Evolutionary conservation across 345 rosid genomes (phyloP).

Genomic region (Eucalyptus regnans): DNA sequence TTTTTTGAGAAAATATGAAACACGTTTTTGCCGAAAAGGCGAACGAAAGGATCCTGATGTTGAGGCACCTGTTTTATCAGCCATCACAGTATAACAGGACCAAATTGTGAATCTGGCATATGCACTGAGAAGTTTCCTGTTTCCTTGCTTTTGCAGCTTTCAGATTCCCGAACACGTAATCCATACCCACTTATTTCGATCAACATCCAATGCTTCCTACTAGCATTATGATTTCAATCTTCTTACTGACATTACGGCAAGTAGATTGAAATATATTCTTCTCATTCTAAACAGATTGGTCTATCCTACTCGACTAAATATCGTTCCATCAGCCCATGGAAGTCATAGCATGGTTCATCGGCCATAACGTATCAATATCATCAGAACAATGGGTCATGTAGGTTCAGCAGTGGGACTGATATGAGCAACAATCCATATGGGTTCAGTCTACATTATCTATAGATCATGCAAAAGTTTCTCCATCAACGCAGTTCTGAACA

Average conservation of each 20-base stretch:
- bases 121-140: not conserved
- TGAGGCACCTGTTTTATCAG: not conserved
- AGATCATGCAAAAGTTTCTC: not conserved
- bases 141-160: not conserved
- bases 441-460: not conserved
- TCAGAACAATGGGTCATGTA: not conserved
- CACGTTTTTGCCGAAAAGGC: not conserved
- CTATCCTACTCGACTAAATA: not conserved
- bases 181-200: not conserved
- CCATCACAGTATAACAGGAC: not conserved
- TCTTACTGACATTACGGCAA: not conserved
- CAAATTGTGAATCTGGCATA: not conserved
- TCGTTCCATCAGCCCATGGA: not conserved
- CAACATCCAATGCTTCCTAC: not conserved
- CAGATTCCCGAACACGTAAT: not conserved
- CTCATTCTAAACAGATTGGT: not conserved
- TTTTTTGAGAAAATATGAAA: not conserved
- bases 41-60: not conserved
- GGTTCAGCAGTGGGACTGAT: not conserved
- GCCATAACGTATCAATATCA: not conserved
- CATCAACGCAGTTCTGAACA: not conserved
- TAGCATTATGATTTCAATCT: not conserved
- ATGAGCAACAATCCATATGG: not conserved
- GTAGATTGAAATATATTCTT: not conserved
- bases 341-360: not conserved